Evolutionary conservation across 1,284 basidiomycete species (phyloP).

Genomic region (Ustilago trichophora): DNA sequence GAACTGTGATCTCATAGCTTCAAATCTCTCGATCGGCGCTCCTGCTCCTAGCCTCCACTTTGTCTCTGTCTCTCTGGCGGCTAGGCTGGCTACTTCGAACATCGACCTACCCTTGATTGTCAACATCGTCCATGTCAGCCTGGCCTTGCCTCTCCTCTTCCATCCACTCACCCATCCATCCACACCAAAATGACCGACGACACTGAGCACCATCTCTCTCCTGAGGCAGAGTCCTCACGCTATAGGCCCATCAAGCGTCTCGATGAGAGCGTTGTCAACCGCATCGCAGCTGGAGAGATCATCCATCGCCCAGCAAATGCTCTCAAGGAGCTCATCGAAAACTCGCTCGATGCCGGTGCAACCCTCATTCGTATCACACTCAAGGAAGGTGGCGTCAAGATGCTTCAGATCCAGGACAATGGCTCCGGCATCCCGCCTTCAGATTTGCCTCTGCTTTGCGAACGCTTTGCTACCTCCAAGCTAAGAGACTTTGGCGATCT

Average conservation of each 20-base stretch:
- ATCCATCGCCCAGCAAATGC: constrained; percentile 96
- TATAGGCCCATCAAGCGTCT: constrained; percentile 57
- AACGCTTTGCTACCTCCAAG: constrained; percentile 96
- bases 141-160: too few relatives aligned
- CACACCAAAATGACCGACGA: constrained; percentile 16
- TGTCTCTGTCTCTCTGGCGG: too few relatives aligned
- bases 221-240: constrained; percentile 32
- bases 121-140: too few relatives aligned
- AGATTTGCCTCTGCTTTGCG: constrained; percentile 89
- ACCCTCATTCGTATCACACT: constrained; percentile 86
- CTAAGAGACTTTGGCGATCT: constrained; percentile 87
- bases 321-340: constrained; percentile 95
- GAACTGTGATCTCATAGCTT: too few relatives aligned
- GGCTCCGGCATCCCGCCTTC: constrained; percentile 82
- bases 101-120: too few relatives aligned
- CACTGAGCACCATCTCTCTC: constrained; percentile 13
- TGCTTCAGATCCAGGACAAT: constrained; percentile 96
- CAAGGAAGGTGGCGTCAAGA: constrained; percentile 94
- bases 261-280: constrained; percentile 71
- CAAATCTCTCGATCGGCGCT: too few relatives aligned
- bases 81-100: too few relatives aligned
- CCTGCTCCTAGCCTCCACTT: too few relatives aligned
- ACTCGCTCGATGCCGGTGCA: constrained; percentile 89
- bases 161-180: too few relatives aligned
- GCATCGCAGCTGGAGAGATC: constrained; percentile 78